Conservation (phyloP, 768 basidiomycete genomes). For the Calvatia gigantea region DNA sequence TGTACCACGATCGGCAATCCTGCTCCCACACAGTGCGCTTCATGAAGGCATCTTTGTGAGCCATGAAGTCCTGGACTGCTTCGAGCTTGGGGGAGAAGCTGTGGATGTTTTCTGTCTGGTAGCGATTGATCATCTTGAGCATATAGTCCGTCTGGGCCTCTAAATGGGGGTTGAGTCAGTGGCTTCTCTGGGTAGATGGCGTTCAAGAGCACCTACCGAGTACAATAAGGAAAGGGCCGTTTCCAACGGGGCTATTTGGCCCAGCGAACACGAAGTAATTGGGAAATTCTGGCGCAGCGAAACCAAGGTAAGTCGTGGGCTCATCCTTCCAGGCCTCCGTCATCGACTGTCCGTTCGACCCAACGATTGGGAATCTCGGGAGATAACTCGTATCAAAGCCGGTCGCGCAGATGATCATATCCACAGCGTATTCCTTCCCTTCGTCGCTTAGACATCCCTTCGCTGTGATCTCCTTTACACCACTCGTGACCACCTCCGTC, state of each 20-base stretch:
- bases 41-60: conserved; percentile 27
- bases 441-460: conserved; percentile 22
- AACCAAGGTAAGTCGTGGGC: conserved; percentile 23
- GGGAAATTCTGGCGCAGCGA: conserved; percentile 25
- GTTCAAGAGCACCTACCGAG: conserved; percentile 18
- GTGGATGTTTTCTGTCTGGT: conserved; percentile 29
- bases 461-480: conserved; percentile 24
- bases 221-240: conserved; percentile 22
- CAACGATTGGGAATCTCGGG: conserved; percentile 27
- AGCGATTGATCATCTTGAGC: conserved; percentile 25
- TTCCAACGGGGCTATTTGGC: conserved; percentile 27
- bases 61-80: conserved; percentile 27
- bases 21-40: conserved; percentile 24
- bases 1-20: conserved; percentile 30
- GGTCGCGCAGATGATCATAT: conserved; percentile 30
- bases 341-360: conserved; percentile 21
- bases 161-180: background rate
- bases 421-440: conserved; percentile 24
- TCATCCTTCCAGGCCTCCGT: conserved; percentile 26
- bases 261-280: conserved; percentile 27
- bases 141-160: conserved; percentile 28
- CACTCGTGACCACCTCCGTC: conserved; percentile 24
- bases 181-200: background rate
- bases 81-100: conserved; percentile 27
- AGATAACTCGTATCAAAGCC: conserved; percentile 28